A percentile compares a stretch with the other conserved stretches of the same genome.
Conservation (phyloP, 129 eudicot genomes). For the Tagetes patula region DNA sequence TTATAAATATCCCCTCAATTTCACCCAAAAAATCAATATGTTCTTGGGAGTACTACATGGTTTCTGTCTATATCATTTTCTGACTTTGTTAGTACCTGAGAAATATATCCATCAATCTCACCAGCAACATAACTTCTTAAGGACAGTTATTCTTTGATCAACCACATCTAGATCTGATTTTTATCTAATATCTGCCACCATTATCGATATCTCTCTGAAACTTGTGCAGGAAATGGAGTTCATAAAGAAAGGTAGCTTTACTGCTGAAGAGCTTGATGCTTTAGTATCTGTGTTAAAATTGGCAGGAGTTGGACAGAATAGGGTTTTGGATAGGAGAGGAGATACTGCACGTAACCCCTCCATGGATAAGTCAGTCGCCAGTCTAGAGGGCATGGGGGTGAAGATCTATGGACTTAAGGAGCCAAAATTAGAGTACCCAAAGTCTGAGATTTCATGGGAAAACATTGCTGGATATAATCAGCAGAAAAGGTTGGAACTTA, state of each 20-base stretch:
- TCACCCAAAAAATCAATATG: slow-evolving; percentile 4
- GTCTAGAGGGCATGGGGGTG: slow-evolving; percentile 88
- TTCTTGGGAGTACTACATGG: slow-evolving; percentile 4
- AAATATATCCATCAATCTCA: slow-evolving; percentile 3
- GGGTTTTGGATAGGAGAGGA: slow-evolving; percentile 44
- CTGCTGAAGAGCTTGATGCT: slow-evolving; percentile 75
- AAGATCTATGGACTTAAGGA: slow-evolving; percentile 69
- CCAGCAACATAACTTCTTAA: not conserved
- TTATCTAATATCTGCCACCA: not conserved
- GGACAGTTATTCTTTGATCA: slow-evolving; percentile 4
- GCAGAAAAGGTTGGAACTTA: slow-evolving; percentile 64
- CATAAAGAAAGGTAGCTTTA: slow-evolving; percentile 78
- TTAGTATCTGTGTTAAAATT: slow-evolving; percentile 70
- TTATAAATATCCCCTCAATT: not conserved
- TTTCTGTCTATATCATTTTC: not conserved
- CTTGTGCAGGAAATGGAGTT: slow-evolving; percentile 87
- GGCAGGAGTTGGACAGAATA: slow-evolving; percentile 71
- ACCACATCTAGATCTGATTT: not conserved
- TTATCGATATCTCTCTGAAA: slow-evolving; percentile 3
- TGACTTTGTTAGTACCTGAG: not conserved
- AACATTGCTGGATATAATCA: slow-evolving; percentile 88
- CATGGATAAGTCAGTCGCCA: slow-evolving; percentile 59
- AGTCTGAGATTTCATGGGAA: slow-evolving; percentile 80
- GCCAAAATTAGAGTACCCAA: slow-evolving; percentile 36
- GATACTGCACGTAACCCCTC: slow-evolving; percentile 41